These are phyloP conservation scores for Ambispora gerdemannii DNA, from an alignment of 192 early-diverging fungal genomes.

Conservation along the genomic window DNA sequence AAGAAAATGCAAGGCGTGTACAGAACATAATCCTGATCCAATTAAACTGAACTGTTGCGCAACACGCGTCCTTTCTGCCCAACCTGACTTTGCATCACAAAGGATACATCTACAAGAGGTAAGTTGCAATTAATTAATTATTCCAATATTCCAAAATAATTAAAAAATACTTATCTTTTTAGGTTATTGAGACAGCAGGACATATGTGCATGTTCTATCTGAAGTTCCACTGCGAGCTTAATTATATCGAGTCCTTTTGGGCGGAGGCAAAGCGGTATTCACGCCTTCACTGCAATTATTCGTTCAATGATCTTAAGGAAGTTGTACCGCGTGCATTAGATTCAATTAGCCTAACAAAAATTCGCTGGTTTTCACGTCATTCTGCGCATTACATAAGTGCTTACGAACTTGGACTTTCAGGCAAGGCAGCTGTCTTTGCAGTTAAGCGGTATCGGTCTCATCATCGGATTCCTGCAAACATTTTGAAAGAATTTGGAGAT, in stretches of 20 bases:
- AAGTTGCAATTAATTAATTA: conserved; percentile 5
- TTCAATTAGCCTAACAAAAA: conserved; percentile 2
- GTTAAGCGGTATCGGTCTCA: conserved; percentile 27
- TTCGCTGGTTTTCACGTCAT: conserved; percentile 11
- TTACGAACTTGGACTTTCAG: conserved; percentile 27
- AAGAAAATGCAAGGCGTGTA: neutral
- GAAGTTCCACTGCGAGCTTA: conserved; percentile 36
- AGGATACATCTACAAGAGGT: conserved; percentile 15
- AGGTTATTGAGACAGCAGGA: conserved; percentile 24
- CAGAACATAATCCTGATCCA: neutral
- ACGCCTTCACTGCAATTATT: conserved; percentile 23
- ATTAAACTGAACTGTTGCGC: conserved; percentile 27
- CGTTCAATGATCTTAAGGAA: conserved; percentile 19
- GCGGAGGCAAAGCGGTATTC: conserved; percentile 29
- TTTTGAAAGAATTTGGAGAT: conserved; percentile 5
- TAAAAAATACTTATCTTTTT: neutral
- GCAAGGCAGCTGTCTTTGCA: conserved; percentile 26
- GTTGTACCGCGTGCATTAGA: conserved; percentile 11
- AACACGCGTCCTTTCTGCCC: conserved; percentile 17
- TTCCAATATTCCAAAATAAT: neutral
- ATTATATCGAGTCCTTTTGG: conserved; percentile 35
- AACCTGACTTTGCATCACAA: conserved; percentile 27
- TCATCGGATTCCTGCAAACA: neutral
- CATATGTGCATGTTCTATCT: too few species aligned
- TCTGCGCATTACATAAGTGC: conserved; percentile 24